phyloP scores from a whole-genome alignment of 805 yeast genomes.

The Zygosaccharomyces gambellarensis region DNA sequence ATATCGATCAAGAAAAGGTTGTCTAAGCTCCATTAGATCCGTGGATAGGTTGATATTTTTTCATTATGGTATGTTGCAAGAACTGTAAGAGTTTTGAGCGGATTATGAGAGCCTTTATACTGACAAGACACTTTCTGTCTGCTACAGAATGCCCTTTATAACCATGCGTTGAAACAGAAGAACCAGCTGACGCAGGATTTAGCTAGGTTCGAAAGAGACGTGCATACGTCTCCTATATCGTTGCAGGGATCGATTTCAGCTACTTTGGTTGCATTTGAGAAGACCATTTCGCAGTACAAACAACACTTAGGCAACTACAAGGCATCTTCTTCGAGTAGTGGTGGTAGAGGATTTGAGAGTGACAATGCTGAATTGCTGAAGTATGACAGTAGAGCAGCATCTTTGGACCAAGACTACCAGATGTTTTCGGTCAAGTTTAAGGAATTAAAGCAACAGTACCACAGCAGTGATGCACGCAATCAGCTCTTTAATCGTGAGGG shows the following conservation, averaged over 20 bases:
- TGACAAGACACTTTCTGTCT: background rate
- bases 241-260: slow-evolving; percentile 55
- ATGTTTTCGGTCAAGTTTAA: slow-evolving; percentile 34
- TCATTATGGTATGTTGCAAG: background rate
- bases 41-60: background rate
- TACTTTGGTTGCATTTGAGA: slow-evolving; percentile 64
- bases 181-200: slow-evolving; percentile 68
- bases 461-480: slow-evolving; percentile 23
- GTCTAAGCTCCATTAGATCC: background rate
- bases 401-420: slow-evolving; percentile 43
- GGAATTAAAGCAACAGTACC: slow-evolving; percentile 31
- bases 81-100: background rate
- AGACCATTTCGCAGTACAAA: slow-evolving; percentile 61
- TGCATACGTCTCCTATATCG: slow-evolving; percentile 64
- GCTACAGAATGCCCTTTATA: slow-evolving; percentile 72
- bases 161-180: slow-evolving; percentile 84
- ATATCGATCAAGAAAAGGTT: background rate
- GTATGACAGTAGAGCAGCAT: slow-evolving; percentile 54
- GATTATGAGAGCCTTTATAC: background rate
- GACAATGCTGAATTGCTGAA: slow-evolving; percentile 36
- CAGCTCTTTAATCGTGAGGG: slow-evolving; percentile 21
- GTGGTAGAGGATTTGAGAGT: slow-evolving; percentile 2
- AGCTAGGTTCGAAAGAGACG: slow-evolving; percentile 56
- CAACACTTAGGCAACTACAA: slow-evolving; percentile 50
- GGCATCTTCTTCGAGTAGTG: slow-evolving; percentile 43